Evolutionary conservation across 2,329 filamentous ascomycete species (phyloP), one percentile per base, ranked within the genome.

Genomic region (Monosporascus sp.): DNA sequence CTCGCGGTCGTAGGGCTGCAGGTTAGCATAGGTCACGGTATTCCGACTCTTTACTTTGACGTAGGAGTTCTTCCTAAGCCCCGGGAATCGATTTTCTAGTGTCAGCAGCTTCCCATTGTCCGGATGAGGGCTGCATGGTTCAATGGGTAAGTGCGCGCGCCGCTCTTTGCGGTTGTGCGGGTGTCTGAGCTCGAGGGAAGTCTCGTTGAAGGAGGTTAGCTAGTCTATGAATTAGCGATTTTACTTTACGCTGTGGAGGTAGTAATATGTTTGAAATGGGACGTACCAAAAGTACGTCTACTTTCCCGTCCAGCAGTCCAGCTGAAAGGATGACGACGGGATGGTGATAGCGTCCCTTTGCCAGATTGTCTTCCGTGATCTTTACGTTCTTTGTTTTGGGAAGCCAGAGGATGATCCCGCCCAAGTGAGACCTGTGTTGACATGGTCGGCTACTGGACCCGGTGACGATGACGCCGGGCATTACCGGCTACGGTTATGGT

Each of bases 251-350:
- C 15, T 37, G 20, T 2, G 31, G 18, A 27, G 46, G 14, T 51
- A 50, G 9, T 48, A 41, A 45, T n/a, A 14, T 15, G 27, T 8
- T 37, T 47, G 27, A 45, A 22, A 45, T 15, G 42, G n/a, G 8
- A 55, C 58, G 25, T 58, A 61, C 60, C 44, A 59, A 57, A 18
- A 62, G 47, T 36, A 61, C 51, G 9, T 53, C 50, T 2, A 62
- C 61, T 37, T 54, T 58, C 9, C 56, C 59, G 48, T 57, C 52
- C 34, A 57, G 51, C 11, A 45, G n/a, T 9, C 52, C 44, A 8
- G 61, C 59, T 6, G 60, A 63, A 15, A 63, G 55, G 2, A 63
- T 52, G 14, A 63, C 59, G 5, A 63, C 57, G 15, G 61, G 61
- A 31, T 63, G 60, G 11, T 62, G 54, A 50, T 58, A 62, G 18